Base-by-base conservation (phyloP, 345 rosid species). In the Melastoma malabathricum region DNA sequence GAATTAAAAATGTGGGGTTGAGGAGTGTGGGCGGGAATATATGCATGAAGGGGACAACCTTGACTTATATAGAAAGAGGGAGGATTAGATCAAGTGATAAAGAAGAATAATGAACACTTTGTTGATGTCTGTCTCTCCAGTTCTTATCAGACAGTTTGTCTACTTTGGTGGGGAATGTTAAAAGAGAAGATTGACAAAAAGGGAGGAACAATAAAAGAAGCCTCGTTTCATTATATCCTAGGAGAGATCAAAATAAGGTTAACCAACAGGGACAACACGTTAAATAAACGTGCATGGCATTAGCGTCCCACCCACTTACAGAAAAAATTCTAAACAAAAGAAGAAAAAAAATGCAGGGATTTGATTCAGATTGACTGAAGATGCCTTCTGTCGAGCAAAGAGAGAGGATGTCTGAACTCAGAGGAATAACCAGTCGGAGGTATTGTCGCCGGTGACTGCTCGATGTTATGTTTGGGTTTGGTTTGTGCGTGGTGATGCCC, bases 31-130 rank as follows among this genome's bases (percentile, higher is more conserved):
- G 27, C 51, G 50, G 44, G 59, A 56, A 56, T 47, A 56, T 56
- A 56, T 56, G 31, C 60, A 47, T 39, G 52, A 19, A 39, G 15
- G 14, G 52, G 60, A 56, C 52, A 34, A 47, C 49, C 34, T 56
- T 31, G 60, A 56, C 60, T 47, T 48, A 20, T 34, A 34, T 2
- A 5, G 38, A 6, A 2, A 34, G 41, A 34, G 60, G 47, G 16
- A 47, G 31, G 31, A 51, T 14, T n/a, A 51, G 15, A 5, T 3
- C 6, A 8, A 9, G 16, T 51, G 43, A 29, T 25, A 39, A 10
- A 22, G 55, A 15, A 51, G 34, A 39, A 43, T 29, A 17, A 7
- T 3, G 29, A 14, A 31, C 53, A n/a, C 18, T 51, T 34, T 34
- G 41, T 1, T 34, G 9, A 6, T 34, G 41, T 34, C 41, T 12